phyloP scores from a whole-genome alignment of 2,329 filamentous ascomycete species.

The Diaporthe sp. region DNA sequence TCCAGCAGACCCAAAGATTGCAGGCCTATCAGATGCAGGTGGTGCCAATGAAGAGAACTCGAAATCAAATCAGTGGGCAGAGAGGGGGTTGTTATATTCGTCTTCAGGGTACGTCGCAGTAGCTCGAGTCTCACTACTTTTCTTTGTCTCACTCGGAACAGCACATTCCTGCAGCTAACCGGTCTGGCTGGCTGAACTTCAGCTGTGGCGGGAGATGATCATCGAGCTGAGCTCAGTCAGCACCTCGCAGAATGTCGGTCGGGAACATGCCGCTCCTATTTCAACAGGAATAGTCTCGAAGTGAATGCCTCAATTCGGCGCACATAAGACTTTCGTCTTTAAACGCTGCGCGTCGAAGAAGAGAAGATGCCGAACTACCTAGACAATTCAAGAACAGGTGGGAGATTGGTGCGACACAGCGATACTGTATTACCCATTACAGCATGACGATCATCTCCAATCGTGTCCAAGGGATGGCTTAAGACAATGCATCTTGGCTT shows the following conservation, averaged over 20 bases:
- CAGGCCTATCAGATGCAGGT: neutral
- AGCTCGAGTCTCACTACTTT: conserved; percentile 27
- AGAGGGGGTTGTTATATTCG: conserved; percentile 2
- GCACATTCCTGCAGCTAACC: conserved; percentile 29
- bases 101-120: neutral
- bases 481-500: neutral
- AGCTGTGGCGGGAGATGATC: conserved; percentile 27
- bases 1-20: too few species aligned
- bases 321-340: neutral
- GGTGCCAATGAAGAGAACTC: too few species aligned
- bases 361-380: neutral
- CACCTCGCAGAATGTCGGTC: neutral
- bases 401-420: neutral
- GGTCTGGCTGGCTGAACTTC: neutral
- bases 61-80: neutral
- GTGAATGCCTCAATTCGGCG: neutral
- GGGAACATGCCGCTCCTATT: neutral
- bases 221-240: conserved; percentile 7
- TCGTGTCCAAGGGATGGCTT: conserved; percentile 4
- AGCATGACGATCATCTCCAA: conserved; percentile 1
- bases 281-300: neutral
- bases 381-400: neutral
- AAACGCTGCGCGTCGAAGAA: neutral
- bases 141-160: conserved; percentile 12
- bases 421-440: conserved; percentile 2